Evolutionary conservation across 2,329 filamentous ascomycete genomes (phyloP).

Genomic region (Seiridium cupressi): DNA sequence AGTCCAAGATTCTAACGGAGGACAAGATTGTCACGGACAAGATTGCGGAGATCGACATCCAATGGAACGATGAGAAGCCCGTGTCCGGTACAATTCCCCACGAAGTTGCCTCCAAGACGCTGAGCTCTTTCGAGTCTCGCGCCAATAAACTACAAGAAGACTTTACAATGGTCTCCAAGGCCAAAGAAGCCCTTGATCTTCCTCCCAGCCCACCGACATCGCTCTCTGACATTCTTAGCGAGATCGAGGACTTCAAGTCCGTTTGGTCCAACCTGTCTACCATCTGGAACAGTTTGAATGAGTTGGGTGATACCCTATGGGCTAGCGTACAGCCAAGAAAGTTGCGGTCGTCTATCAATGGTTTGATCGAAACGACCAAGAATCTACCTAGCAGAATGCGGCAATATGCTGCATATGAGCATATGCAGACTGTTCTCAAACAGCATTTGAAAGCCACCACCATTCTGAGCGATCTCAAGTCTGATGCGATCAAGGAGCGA

Average conservation of each 20-base stretch:
- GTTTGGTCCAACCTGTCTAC: conserved; percentile 95
- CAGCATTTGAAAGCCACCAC: conserved; percentile 89
- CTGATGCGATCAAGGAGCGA: conserved; percentile 90
- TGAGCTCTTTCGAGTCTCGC: conserved; percentile 78
- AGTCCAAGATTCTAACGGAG: conserved; percentile 91
- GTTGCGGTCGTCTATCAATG: conserved; percentile 83
- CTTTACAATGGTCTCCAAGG: conserved; percentile 89
- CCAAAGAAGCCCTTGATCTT: conserved; percentile 93
- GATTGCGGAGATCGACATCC: conserved; percentile 76
- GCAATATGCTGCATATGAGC: conserved; percentile 99
- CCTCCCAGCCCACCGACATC: conserved; percentile 76
- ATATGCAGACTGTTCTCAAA: conserved; percentile 88
- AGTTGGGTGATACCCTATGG: conserved; percentile 90
- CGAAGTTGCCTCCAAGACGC: conserved; percentile 78
- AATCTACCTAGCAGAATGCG: conserved; percentile 99
- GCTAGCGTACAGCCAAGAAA: conserved; percentile 94
- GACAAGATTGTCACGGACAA: conserved; percentile 89
- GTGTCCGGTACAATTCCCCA: conserved; percentile 93
- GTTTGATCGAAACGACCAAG: conserved; percentile 95
- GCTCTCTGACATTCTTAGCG: conserved; percentile 84
- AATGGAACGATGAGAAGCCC: conserved; percentile 97
- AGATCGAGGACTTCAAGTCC: conserved; percentile 98
- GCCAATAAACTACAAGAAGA: conserved; percentile 85
- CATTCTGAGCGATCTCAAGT: conserved; percentile 86
- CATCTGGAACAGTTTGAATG: conserved; percentile 95